Conservation (phyloP, 495 filamentous ascomycete species). For the Daldinia decipiens region DNA sequence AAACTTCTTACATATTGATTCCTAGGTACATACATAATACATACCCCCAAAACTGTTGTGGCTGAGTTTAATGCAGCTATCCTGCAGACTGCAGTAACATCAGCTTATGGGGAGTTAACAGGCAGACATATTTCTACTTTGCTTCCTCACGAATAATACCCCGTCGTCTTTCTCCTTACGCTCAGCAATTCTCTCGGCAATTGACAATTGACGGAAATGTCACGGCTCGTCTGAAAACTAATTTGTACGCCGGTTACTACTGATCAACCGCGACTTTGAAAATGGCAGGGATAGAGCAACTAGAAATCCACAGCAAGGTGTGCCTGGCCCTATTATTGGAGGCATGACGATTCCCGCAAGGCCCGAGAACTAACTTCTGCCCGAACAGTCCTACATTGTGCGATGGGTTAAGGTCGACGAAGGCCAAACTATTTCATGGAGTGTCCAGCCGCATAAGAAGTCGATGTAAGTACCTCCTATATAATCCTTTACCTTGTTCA, state of each 20-base stretch:
- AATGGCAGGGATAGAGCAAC: slow-evolving; percentile 95
- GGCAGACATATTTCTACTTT: slow-evolving; percentile 11
- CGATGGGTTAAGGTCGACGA: slow-evolving; percentile 94
- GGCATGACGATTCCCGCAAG: slow-evolving; percentile 4
- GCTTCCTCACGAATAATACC: neutral
- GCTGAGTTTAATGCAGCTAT: slow-evolving; percentile 1
- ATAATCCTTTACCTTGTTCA: slow-evolving; percentile 2
- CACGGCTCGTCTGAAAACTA: slow-evolving; percentile 1
- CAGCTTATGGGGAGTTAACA: slow-evolving; percentile 4
- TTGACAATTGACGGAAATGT: slow-evolving; percentile 28
- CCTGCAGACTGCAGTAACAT: neutral
- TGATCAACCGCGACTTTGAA: slow-evolving; percentile 24
- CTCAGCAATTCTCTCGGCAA: neutral
- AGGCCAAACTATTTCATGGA: slow-evolving; percentile 95
- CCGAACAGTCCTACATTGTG: slow-evolving; percentile 87
- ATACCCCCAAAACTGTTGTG: neutral
- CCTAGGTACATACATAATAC: neutral
- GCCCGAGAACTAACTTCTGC: slow-evolving; percentile 15
- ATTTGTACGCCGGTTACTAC: slow-evolving; percentile 9
- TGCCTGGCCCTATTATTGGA: slow-evolving; percentile 34
- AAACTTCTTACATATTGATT: neutral
- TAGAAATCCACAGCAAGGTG: slow-evolving; percentile 98
- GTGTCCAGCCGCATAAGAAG: slow-evolving; percentile 95
- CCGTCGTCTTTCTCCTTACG: neutral
- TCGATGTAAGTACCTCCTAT: slow-evolving; percentile 68